Percentiles rank a stretch among this genome's conserved stretches.
Evolutionary conservation across 129 eudicot genomes (phyloP).

Genomic region (Saposhnikovia divaricata): DNA sequence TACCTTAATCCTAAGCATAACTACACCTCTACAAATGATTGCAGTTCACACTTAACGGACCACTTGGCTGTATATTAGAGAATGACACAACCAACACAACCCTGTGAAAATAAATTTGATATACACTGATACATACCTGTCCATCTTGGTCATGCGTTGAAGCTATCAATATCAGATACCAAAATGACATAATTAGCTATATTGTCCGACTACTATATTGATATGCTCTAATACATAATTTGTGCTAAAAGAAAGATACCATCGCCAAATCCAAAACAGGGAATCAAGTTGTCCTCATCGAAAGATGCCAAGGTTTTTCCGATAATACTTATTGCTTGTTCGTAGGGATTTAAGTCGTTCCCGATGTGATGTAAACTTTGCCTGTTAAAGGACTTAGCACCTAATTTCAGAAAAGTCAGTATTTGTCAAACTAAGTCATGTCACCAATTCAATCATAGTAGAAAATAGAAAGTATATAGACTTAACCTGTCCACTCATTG

Average conservation of each 20-base stretch:
- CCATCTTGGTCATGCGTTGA: conserved; percentile 98
- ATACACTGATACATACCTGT: conserved; percentile 48
- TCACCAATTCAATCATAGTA: not conserved
- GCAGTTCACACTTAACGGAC: not conserved
- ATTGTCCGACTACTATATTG: not conserved
- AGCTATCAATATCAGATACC: conserved; percentile 40
- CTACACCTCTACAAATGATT: not conserved
- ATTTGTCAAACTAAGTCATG: not conserved
- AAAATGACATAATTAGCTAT: not conserved
- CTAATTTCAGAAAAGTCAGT: conserved; percentile 36
- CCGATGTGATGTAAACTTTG: conserved; percentile 86
- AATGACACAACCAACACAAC: not conserved
- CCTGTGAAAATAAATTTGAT: not conserved
- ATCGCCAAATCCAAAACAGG: conserved; percentile 92
- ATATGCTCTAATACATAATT: not conserved
- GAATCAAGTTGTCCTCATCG: conserved; percentile 94
- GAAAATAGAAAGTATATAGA: not conserved
- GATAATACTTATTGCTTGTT: conserved; percentile 78
- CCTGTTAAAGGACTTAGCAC: conserved; percentile 64
- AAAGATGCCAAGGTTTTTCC: conserved; percentile 89
- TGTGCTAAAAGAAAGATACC: conserved; percentile 28
- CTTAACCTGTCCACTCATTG: conserved; percentile 91
- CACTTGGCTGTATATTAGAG: not conserved
- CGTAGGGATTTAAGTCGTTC: conserved; percentile 61
- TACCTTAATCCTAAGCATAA: not conserved